Evolutionary conservation across 345 rosid genomes (phyloP).

Genomic region (Acer yangbiense): DNA sequence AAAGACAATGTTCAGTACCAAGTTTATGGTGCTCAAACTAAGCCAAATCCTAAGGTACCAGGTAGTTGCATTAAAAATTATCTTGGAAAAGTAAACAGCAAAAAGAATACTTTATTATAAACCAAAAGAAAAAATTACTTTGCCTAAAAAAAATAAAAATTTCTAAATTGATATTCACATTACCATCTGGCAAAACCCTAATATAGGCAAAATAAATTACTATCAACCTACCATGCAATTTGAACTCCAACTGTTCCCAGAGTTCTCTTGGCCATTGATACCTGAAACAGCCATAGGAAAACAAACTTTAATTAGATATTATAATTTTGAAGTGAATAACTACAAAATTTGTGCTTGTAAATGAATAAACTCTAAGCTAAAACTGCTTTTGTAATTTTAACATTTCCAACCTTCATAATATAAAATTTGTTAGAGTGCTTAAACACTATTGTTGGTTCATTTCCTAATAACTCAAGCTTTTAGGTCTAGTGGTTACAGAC

Average conservation of each 20-base stretch:
- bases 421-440: too few relatives aligned
- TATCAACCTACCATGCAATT: conserved; percentile 68
- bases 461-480: too few relatives aligned
- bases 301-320: background rate
- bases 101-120: background rate
- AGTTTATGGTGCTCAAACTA: background rate
- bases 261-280: conserved; percentile 93
- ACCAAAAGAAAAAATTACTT: background rate
- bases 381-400: background rate
- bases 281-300: conserved; percentile 44
- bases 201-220: background rate
- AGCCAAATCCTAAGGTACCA: background rate
- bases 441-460: too few relatives aligned
- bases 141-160: background rate
- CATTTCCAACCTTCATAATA: background rate
- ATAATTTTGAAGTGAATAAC: background rate
- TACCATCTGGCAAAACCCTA: background rate
- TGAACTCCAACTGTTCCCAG: conserved; percentile 86
- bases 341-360: background rate
- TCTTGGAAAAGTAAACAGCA: background rate
- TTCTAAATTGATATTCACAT: background rate
- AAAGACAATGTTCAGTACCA: too few relatives aligned
- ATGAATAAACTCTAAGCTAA: background rate
- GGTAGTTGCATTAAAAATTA: conserved; percentile 1
- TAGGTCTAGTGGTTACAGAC: too few relatives aligned